These are phyloP conservation scores for Lyophyllum decastes DNA, from an alignment of 768 basidiomycete genomes.

Conservation along the genomic window DNA sequence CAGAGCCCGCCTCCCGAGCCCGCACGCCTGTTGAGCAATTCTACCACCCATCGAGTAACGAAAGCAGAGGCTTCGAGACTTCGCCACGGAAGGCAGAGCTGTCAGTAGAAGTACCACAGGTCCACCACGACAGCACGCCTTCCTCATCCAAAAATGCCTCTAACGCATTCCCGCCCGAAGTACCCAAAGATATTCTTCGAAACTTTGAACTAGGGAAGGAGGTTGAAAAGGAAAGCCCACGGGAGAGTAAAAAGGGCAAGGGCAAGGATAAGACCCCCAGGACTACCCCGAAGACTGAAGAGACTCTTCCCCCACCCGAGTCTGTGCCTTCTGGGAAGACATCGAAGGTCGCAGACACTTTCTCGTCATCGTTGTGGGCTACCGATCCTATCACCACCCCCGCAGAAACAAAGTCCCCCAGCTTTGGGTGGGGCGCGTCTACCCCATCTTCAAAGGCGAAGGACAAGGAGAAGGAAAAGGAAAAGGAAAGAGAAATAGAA, in stretches of 20 bases:
- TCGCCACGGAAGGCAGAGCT: conserved; percentile 6
- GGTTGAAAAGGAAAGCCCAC: background rate
- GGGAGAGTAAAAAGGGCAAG: conserved; percentile 25
- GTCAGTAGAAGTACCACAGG: conserved; percentile 8
- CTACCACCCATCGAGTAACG: conserved; percentile 17
- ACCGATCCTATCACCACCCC: conserved; percentile 9
- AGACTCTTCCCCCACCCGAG: conserved; percentile 9
- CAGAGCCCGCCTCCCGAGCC: conserved; percentile 53
- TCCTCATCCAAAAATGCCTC: conserved; percentile 14
- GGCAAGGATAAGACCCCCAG: conserved; percentile 22
- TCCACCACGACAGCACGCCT: conserved; percentile 10
- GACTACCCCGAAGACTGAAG: conserved; percentile 16
- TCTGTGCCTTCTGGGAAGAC: conserved; percentile 22
- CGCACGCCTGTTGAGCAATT: conserved; percentile 42
- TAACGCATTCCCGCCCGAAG: conserved; percentile 12
- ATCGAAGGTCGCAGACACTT: conserved; percentile 36
- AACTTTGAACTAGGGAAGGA: conserved; percentile 16
- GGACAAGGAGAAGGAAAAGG: background rate
- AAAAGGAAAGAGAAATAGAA: background rate
- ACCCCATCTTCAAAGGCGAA: conserved; percentile 11
- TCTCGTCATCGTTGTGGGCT: conserved; percentile 51
- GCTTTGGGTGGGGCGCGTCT: conserved; percentile 6
- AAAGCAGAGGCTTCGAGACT: conserved; percentile 24
- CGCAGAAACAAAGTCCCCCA: conserved; percentile 4
- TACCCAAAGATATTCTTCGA: conserved; percentile 18